Conservation (phyloP, 257 asterid species). For the Solanum virginianum region DNA sequence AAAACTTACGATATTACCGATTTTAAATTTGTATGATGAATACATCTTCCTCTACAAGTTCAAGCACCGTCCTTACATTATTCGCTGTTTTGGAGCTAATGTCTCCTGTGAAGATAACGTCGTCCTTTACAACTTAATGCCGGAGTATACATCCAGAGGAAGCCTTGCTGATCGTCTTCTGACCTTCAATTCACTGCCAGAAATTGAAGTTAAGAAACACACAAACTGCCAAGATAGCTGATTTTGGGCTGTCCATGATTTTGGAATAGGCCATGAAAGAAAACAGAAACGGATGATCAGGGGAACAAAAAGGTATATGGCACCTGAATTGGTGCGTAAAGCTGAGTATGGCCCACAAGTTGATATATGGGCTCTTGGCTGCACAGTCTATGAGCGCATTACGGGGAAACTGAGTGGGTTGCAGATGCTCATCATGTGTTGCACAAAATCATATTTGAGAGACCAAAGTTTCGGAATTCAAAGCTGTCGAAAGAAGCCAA, state of each 20-base stretch:
- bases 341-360: background rate
- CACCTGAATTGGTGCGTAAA: background rate
- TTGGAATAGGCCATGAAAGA: background rate
- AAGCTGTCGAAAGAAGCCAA: background rate
- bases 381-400: background rate
- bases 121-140: background rate
- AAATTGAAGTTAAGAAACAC: background rate
- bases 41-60: background rate
- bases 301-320: background rate
- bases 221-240: background rate
- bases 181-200: background rate
- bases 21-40: too few species aligned
- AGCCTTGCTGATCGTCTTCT: background rate
- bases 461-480: background rate
- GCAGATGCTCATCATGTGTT: background rate
- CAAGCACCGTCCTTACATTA: background rate
- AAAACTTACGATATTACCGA: too few species aligned
- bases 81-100: background rate
- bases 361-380: constrained; percentile 14
- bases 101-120: background rate
- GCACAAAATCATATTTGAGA: background rate
- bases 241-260: background rate
- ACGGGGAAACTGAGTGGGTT: background rate
- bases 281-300: background rate
- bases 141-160: background rate